These are phyloP conservation scores for Mikania micrantha DNA, from an alignment of 129 eudicot species.

Conservation along the genomic window DNA sequence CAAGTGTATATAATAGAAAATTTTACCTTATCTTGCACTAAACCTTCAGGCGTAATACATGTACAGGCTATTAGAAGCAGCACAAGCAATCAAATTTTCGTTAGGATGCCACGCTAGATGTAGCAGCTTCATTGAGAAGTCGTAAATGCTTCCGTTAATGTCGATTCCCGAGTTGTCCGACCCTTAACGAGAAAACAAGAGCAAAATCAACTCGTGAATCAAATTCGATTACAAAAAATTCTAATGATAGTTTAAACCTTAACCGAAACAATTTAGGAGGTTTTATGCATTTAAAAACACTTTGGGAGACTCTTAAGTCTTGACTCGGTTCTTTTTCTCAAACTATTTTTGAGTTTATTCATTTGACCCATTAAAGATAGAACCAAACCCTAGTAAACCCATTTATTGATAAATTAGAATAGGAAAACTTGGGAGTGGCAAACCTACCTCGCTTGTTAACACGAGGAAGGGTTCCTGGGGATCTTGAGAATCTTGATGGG, in stretches of 20 bases:
- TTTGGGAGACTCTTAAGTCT: background rate
- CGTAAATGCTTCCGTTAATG: conserved; percentile 43
- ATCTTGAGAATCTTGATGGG: conserved; percentile 55
- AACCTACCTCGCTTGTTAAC: conserved; percentile 56
- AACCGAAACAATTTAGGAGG: background rate
- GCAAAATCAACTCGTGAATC: background rate
- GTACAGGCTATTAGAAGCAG: conserved; percentile 61
- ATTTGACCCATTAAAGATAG: background rate
- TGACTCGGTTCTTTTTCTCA: background rate
- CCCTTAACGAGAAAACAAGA: conserved; percentile 3
- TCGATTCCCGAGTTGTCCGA: conserved; percentile 52
- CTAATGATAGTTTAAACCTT: background rate
- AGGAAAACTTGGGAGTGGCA: background rate
- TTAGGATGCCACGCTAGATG: conserved; percentile 76
- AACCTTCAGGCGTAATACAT: conserved; percentile 43
- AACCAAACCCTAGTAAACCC: background rate
- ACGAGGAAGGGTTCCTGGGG: conserved; percentile 55
- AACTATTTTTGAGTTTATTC: background rate
- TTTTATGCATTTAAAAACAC: background rate
- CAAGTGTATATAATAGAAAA: background rate
- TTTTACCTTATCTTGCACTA: background rate
- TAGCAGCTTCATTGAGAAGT: conserved; percentile 53
- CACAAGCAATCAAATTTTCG: conserved; percentile 57
- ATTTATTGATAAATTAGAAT: no score
- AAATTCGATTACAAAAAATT: background rate